Evolutionary conservation across 257 asterid genomes (phyloP), one percentile per base, ranked within the genome.

Genomic region (Verbascum thapsus): DNA sequence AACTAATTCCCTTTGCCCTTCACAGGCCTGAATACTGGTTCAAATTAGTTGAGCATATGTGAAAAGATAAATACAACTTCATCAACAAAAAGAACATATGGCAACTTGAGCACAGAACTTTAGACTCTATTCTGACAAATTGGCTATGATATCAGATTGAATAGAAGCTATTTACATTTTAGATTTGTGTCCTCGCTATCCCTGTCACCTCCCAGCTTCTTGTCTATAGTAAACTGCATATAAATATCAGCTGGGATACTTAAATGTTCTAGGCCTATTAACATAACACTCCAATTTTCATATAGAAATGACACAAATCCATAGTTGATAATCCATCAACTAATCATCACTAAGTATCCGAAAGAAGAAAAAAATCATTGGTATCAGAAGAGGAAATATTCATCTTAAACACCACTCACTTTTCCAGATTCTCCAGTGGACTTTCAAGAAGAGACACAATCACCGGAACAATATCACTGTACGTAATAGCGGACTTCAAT

Each of bases 371-470:
- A 9, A 11, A 17, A 52, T 15, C 6, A 19, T 38, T 22, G 20
- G 35, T 6, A 48, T 3, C 20, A 18, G 9, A 34, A 22, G 59
- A 30, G 54, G 5, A 18, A 52, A 48, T 40, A 38, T 37, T 47
- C 41, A 7, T 30, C 18, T 23, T 8, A 59, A 72, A 20, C 66
- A 58, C 44, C 54, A 72, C 79, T 81, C 55, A 90, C 99, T 83
- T 76, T 62, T 86, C 97, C 20, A 94, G 75, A 78, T 94, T 84
- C 69, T 94, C 96, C 35, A 94, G 69, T 6, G 99, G 95, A 34
- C 61, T 74, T 77, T 94, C 99, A 70, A 94, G 72, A 39, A 89
- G 86, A 58, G 90, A 80, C 64, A 94, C 80, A 63, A 84, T 83
- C 71, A 90, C 94, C 1, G 97, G 96, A 66, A 87, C 65, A 53